Conservation (phyloP, 768 basidiomycete genomes). For the Coprinopsis sp. region DNA sequence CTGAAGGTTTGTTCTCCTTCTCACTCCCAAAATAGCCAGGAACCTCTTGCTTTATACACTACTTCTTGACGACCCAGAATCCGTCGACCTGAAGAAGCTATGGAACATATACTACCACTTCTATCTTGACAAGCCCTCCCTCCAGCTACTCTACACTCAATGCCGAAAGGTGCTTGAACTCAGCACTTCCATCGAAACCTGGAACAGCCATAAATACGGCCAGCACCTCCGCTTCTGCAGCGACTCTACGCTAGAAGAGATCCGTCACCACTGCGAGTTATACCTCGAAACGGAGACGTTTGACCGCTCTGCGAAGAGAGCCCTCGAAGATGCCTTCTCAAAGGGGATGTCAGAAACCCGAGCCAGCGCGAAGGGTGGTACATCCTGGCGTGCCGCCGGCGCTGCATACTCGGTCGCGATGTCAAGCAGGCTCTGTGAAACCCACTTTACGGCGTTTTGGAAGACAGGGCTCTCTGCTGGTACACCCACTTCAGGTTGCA, state of each 20-base stretch:
- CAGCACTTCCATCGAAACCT: slow-evolving; percentile 28
- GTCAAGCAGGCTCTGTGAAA: slow-evolving; percentile 11
- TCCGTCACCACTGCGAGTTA: slow-evolving; percentile 37
- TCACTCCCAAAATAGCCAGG: slow-evolving; percentile 34
- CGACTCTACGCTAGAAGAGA: slow-evolving; percentile 31
- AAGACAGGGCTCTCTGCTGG: slow-evolving; percentile 28
- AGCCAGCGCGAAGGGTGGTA: background rate
- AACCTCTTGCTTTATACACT: slow-evolving; percentile 44
- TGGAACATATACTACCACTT: slow-evolving; percentile 51
- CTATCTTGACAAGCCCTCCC: slow-evolving; percentile 34
- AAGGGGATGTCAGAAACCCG: background rate
- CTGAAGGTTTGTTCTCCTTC: background rate
- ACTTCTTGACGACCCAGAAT: slow-evolving; percentile 27
- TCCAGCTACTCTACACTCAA: slow-evolving; percentile 31
- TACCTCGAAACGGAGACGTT: slow-evolving; percentile 19
- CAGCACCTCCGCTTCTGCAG: slow-evolving; percentile 34
- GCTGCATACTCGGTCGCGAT: too few species aligned
- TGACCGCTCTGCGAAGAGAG: background rate
- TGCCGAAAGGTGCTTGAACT: slow-evolving; percentile 33
- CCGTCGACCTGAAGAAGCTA: slow-evolving; percentile 13
- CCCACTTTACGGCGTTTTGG: slow-evolving; percentile 34
- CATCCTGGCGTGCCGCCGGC: slow-evolving; percentile 29
- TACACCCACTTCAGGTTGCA: slow-evolving; percentile 17
- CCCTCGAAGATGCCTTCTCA: background rate
- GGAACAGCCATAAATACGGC: slow-evolving; percentile 37